Percentiles rank a stretch among this genome's conserved stretches.
Conservation (phyloP, 306 rosid genomes). For the Sicyos baderoa region DNA sequence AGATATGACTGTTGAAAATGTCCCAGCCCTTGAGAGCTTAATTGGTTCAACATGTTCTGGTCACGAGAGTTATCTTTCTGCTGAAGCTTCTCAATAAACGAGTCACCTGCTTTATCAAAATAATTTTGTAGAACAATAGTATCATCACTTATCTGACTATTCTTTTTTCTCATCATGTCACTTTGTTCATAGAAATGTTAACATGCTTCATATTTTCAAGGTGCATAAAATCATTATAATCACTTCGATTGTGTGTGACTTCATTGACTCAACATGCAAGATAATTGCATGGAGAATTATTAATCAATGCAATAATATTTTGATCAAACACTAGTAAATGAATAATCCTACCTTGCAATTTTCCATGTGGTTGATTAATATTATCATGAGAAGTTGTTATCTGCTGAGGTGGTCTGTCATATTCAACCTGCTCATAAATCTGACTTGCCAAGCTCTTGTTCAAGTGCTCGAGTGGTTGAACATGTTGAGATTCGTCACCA, state of each 20-base stretch:
- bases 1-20: constrained; percentile 25
- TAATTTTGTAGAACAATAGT: constrained; percentile 27
- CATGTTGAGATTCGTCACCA: constrained; percentile 24
- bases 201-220: constrained; percentile 29
- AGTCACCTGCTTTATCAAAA: constrained; percentile 27
- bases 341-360: constrained; percentile 33
- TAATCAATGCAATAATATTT: constrained; percentile 1
- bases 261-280: constrained; percentile 34
- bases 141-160: constrained; percentile 26
- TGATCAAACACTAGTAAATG: constrained; percentile 1
- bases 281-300: constrained; percentile 12
- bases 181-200: constrained; percentile 24
- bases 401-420: constrained; percentile 28
- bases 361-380: constrained; percentile 24
- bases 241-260: constrained; percentile 26
- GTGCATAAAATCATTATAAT: constrained; percentile 27
- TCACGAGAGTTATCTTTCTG: constrained; percentile 24
- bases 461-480: constrained; percentile 27
- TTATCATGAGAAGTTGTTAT: constrained; percentile 23
- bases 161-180: constrained; percentile 22
- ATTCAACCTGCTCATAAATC: constrained; percentile 28
- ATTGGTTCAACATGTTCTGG: constrained; percentile 23
- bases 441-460: constrained; percentile 30
- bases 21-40: constrained; percentile 24
- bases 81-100: constrained; percentile 32